Conservation (phyloP, 257 asterid species). For the Anisodus tanguticus region DNA sequence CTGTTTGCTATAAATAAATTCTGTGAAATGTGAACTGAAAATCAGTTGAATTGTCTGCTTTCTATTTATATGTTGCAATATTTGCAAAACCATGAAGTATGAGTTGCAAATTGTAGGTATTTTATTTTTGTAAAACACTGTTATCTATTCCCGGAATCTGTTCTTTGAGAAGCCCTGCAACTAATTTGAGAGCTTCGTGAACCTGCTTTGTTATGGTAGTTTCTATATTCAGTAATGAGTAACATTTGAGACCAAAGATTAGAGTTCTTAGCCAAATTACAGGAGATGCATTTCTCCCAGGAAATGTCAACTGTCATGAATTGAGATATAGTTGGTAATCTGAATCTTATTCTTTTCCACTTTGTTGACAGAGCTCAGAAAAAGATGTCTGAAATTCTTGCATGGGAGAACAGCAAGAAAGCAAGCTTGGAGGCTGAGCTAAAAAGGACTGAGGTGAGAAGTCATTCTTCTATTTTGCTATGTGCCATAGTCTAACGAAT, state of each 20-base stretch:
- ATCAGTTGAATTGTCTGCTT: background rate
- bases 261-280: background rate
- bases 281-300: background rate
- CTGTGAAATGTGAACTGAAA: background rate
- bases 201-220: background rate
- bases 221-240: background rate
- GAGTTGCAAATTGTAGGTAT: background rate
- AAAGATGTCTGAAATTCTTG: conserved; percentile 59
- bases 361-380: conserved; percentile 72
- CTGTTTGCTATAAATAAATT: background rate
- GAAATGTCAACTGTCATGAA: background rate
- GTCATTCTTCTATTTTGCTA: background rate
- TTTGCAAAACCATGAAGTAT: background rate
- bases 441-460: conserved; percentile 76
- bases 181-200: background rate
- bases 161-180: background rate
- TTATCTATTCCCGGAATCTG: background rate
- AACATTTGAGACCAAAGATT: background rate
- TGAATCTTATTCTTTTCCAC: background rate
- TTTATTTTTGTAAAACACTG: background rate
- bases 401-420: conserved; percentile 98
- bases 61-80: background rate
- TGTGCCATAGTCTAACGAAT: background rate
- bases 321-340: background rate
- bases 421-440: conserved; percentile 88